A percentile compares a stretch with the other conserved stretches of the same genome.
These are phyloP conservation scores for Luffa aegyptiaca DNA, from an alignment of 306 rosid genomes.

Conservation along the genomic window DNA sequence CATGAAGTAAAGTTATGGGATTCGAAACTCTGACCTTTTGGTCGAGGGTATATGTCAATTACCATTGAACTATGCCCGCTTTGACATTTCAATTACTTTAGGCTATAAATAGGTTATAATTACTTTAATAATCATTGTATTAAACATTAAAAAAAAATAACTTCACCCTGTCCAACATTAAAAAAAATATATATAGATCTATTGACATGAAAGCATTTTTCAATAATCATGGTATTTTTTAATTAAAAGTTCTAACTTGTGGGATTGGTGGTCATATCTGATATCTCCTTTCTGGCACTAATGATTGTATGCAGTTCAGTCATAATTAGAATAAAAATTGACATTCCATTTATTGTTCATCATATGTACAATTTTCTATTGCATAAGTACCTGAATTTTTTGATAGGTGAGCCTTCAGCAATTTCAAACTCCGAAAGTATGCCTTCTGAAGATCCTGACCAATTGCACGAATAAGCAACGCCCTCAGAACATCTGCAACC, in stretches of 20 bases:
- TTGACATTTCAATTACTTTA: not conserved
- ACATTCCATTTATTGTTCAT: not conserved
- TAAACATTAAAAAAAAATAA: not conserved
- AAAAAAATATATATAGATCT: not conserved
- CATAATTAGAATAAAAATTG: not conserved
- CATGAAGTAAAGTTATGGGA: not conserved
- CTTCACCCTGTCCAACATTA: not conserved
- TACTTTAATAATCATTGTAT: too few relatives aligned
- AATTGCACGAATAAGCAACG: conserved; percentile 61
- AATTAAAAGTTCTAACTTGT: not conserved
- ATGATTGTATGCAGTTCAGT: not conserved
- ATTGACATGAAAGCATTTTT: not conserved
- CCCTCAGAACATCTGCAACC: conserved; percentile 67
- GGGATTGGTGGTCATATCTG: not conserved
- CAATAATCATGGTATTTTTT: not conserved
- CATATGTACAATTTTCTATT: conserved; percentile 7
- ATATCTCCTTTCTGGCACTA: not conserved
- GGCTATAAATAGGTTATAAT: not conserved
- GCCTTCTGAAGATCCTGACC: conserved; percentile 54
- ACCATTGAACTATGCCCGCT: too few relatives aligned
- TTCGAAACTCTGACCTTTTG: too few relatives aligned
- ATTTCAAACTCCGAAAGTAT: conserved; percentile 42
- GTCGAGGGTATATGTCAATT: too few relatives aligned
- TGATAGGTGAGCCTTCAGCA: conserved; percentile 33
- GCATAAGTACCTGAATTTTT: conserved; percentile 45